Base-by-base conservation (phyloP, 2,329 filamentous ascomycete species). In the Mycosphaerella sp. region DNA sequence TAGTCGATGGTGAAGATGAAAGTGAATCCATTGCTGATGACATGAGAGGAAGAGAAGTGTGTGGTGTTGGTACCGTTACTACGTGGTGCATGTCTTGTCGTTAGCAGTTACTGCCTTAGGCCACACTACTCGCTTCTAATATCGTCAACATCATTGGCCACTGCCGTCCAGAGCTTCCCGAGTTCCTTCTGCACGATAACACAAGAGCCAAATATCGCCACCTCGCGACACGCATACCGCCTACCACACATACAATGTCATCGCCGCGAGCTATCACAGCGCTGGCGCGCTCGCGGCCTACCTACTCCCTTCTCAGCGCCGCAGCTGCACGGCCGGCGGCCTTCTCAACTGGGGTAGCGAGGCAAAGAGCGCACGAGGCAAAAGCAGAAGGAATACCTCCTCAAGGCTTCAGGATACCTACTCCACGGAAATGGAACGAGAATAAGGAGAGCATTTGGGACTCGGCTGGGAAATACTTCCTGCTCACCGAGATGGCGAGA, bases 401-500 rank as follows among this genome's bases (percentile, higher is more conserved):
- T 52, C 75, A 82, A 61, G 83, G 84, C 59, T 96, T 95, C 79
- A 84, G 93, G 62, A 77, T 90, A 64, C 80, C 83, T 65, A 79
- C 77, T 57, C 84, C 80, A 45, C 79, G 83, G 69, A 75, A 81
- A 74, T 97, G 89, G 89, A 83, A 94, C 61, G 81, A 94, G 71
- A 79, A 84, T 59, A 77, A 80, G 57, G 89, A 95, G 69, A 82
- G 79, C 59, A 81, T 86, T 32, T 74, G 94, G 62, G 89, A 96
- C 73, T 86, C 85, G 70, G 79, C 89, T 58, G 89, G 87, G 63
- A 93, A 90, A 70, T 97, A 89, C 78, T 98, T 98, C 75, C 80
- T 98, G 69, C 76, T 97, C 78, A 84, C 87, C 48, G 93, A 98
- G 79, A 93, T 97, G 86, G 80, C 88, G 70, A 84, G 93, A 68